Conservation (phyloP, 768 basidiomycete species). For the Tylopilus sp. region DNA sequence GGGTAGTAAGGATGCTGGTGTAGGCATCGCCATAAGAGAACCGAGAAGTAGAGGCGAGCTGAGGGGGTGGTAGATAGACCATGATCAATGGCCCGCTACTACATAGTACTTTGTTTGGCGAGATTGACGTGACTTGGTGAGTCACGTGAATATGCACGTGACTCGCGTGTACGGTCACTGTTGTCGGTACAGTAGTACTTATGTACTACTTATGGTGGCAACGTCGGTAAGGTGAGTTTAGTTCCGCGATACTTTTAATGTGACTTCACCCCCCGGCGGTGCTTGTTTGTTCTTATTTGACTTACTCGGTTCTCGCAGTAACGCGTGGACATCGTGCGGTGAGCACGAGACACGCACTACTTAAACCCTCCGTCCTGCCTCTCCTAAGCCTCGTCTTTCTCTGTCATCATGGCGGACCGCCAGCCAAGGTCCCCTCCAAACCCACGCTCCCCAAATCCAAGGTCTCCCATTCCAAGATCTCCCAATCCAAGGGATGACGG, state of each 20-base stretch:
- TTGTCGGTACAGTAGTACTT: too few relatives aligned
- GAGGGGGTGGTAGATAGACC: conserved; percentile 73
- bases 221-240: too few relatives aligned
- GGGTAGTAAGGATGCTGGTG: conserved; percentile 62
- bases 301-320: neutral
- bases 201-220: too few relatives aligned
- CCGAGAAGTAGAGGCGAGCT: conserved; percentile 52
- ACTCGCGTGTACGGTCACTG: too few relatives aligned
- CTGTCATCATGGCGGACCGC: conserved; percentile 53
- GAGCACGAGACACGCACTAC: conserved; percentile 29
- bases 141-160: too few relatives aligned
- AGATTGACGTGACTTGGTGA: neutral
- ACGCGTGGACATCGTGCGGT: conserved; percentile 27
- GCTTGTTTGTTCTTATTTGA: conserved; percentile 17
- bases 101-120: neutral
- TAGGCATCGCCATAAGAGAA: conserved; percentile 75
- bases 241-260: too few relatives aligned
- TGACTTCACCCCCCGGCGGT: neutral
- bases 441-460: conserved; percentile 33
- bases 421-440: conserved; percentile 48
- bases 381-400: conserved; percentile 8
- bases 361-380: conserved; percentile 21
- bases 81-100: conserved; percentile 31
- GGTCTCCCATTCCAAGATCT: conserved; percentile 40
- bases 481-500: conserved; percentile 62